These are phyloP conservation scores for Chlorella sorokiniana DNA, from an alignment of 139 green algal genomes.

Conservation along the genomic window DNA sequence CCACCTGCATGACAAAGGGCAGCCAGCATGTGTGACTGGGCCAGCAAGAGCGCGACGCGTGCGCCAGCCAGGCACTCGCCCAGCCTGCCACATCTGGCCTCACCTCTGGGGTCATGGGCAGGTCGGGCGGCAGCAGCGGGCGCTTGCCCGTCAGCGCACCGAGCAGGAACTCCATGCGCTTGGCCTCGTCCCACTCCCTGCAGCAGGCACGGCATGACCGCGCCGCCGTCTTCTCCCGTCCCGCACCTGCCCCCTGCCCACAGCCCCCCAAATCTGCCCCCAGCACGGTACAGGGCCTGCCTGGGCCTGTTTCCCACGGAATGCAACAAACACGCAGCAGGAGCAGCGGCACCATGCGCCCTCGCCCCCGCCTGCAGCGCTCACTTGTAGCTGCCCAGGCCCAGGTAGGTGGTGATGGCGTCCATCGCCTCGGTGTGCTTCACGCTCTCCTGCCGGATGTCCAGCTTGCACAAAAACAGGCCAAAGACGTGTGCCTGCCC, in stretches of 20 bases:
- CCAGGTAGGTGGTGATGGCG: slow-evolving; percentile 86
- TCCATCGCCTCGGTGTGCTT: slow-evolving; percentile 83
- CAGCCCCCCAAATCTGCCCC: no score
- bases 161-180: slow-evolving; percentile 79
- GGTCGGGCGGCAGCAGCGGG: slow-evolving; percentile 84
- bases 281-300: no score
- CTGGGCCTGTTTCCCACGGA: no score
- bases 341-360: no score
- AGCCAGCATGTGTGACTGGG: background rate
- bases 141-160: slow-evolving; percentile 80
- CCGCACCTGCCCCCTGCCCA: background rate
- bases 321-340: no score
- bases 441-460: slow-evolving; percentile 76
- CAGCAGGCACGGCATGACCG: background rate
- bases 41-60: no score
- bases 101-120: slow-evolving; percentile 81
- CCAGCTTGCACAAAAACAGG: slow-evolving; percentile 71
- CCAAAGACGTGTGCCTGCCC: slow-evolving; percentile 63
- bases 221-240: background rate
- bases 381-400: slow-evolving; percentile 75
- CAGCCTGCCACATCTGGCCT: no score
- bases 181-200: slow-evolving; percentile 86
- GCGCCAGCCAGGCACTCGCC: no score
- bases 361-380: background rate
- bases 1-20: slow-evolving; percentile 34